Conservation (phyloP, 2,329 filamentous ascomycete species). For the Fusarium praegraminearum region DNA sequence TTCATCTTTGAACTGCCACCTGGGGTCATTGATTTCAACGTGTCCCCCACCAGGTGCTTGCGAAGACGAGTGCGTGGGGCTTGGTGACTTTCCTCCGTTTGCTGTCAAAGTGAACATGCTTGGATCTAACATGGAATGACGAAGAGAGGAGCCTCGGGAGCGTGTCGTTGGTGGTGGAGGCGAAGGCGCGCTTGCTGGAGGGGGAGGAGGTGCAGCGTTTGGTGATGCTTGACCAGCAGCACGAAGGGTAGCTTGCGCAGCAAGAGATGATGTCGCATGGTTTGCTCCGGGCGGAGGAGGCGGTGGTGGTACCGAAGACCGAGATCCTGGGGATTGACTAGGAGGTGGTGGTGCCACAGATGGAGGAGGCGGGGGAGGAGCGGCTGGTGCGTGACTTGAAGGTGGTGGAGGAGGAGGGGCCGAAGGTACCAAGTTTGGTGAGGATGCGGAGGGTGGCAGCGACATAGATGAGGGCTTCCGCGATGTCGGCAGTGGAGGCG, state of each 20-base stretch:
- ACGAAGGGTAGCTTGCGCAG: conserved; percentile 59
- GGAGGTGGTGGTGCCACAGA: conserved; percentile 57
- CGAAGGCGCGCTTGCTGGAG: conserved; percentile 54
- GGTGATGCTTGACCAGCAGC: conserved; percentile 58
- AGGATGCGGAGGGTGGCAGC: conserved; percentile 51
- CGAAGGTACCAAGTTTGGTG: conserved; percentile 50
- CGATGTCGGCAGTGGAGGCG: conserved; percentile 70
- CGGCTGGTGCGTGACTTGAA: conserved; percentile 56
- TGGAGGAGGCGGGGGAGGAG: conserved; percentile 53
- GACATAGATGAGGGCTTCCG: conserved; percentile 66
- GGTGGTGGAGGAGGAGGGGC: conserved; percentile 57
- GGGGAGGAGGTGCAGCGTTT: conserved; percentile 53
- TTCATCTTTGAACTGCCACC: conserved; percentile 91
- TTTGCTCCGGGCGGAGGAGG: conserved; percentile 36
- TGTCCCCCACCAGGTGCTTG: conserved; percentile 52
- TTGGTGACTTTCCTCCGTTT: conserved; percentile 69
- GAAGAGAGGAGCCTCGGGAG: conserved; percentile 61
- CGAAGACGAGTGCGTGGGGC: conserved; percentile 55
- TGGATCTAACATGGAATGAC: conserved; percentile 76
- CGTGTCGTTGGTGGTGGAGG: conserved; percentile 54
- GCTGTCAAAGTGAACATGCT: conserved; percentile 79
- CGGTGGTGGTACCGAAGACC: conserved; percentile 48
- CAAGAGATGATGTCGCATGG: conserved; percentile 54
- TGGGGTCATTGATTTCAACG: conserved; percentile 76
- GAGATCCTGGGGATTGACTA: conserved; percentile 51